Percentiles rank a stretch among this genome's conserved stretches.
Conservation (phyloP, 2,329 filamentous ascomycete species). For the Acrocalymma vagum region DNA sequence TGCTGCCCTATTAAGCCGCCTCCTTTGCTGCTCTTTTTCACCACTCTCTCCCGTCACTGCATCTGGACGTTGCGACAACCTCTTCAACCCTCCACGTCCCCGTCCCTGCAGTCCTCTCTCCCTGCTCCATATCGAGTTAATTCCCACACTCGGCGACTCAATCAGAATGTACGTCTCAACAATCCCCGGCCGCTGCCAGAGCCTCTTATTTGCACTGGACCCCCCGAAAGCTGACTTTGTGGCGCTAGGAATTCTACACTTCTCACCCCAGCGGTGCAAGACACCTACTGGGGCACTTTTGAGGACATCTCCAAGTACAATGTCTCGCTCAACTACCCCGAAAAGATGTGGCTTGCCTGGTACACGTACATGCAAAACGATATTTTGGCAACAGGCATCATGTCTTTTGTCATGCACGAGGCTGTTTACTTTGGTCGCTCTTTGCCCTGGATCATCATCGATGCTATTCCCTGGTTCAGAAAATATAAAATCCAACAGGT, state of each 20-base stretch:
- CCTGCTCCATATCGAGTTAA: slow-evolving; percentile 6
- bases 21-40: slow-evolving; percentile 28
- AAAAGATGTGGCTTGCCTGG: slow-evolving; percentile 94
- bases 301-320: slow-evolving; percentile 75
- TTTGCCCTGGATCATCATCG: slow-evolving; percentile 92
- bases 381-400: slow-evolving; percentile 92
- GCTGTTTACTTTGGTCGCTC: slow-evolving; percentile 91
- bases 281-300: slow-evolving; percentile 72
- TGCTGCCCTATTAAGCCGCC: slow-evolving; percentile 41
- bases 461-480: slow-evolving; percentile 85
- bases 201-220: slow-evolving; percentile 30
- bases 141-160: slow-evolving; percentile 5
- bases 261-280: slow-evolving; percentile 52
- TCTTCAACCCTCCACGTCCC: slow-evolving; percentile 10
- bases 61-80: slow-evolving; percentile 15
- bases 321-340: slow-evolving; percentile 83
- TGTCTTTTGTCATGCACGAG: slow-evolving; percentile 98
- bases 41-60: slow-evolving; percentile 26
- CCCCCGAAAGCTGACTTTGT: too few relatives aligned
- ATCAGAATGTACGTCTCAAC: slow-evolving; percentile 33
- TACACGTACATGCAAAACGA: slow-evolving; percentile 99
- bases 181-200: slow-evolving; percentile 13
- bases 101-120: slow-evolving; percentile 25
- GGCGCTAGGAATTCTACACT: slow-evolving; percentile 45
- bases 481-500: slow-evolving; percentile 95